phyloP scores from a whole-genome alignment of 306 rosid genomes.

The Begonia peltatifolia region DNA sequence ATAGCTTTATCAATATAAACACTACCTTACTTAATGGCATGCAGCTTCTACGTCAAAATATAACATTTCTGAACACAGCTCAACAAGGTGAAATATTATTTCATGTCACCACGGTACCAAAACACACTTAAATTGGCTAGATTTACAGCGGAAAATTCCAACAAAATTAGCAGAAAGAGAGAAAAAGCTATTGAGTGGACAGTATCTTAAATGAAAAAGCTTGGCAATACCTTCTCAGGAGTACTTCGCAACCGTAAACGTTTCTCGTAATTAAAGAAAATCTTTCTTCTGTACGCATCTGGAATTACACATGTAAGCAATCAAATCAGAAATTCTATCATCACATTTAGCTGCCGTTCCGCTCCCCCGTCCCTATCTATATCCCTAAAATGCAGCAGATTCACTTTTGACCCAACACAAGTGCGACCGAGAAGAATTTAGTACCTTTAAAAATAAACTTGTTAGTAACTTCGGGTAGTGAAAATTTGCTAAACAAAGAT shows the following conservation, averaged over 20 bases:
- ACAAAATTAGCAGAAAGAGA: background rate
- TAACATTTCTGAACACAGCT: no score
- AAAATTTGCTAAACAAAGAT: slow-evolving; percentile 25
- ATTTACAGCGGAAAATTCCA: background rate
- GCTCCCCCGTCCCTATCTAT: background rate
- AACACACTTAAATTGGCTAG: no score
- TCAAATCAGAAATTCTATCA: background rate
- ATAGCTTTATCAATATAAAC: no score
- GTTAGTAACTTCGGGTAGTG: slow-evolving; percentile 32
- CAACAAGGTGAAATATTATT: no score
- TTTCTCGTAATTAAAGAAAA: slow-evolving; percentile 89
- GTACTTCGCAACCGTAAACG: slow-evolving; percentile 73
- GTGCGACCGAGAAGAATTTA: background rate
- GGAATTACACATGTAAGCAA: slow-evolving; percentile 9
- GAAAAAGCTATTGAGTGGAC: background rate
- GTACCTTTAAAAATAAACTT: slow-evolving; percentile 43
- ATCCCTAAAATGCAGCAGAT: background rate
- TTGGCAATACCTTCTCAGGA: slow-evolving; percentile 61
- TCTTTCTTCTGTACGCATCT: slow-evolving; percentile 72
- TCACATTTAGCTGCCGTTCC: background rate
- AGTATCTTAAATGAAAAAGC: background rate
- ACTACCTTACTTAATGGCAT: no score
- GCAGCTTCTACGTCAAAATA: no score
- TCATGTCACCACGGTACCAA: no score
- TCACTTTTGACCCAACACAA: background rate